phyloP scores from a whole-genome alignment of 345 rosid genomes.

The Syzygium grande region DNA sequence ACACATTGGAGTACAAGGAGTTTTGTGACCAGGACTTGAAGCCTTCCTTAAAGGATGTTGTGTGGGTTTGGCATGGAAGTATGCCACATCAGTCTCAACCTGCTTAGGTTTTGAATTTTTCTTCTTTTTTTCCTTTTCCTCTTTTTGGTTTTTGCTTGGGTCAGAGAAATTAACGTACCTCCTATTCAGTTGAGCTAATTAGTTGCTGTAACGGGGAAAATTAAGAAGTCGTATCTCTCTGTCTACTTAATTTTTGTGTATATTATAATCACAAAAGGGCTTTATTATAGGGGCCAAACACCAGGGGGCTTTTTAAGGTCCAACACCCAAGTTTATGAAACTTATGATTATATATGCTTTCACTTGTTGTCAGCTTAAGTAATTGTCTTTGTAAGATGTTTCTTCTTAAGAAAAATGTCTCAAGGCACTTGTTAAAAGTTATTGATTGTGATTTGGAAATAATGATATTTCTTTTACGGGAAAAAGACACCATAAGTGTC shows the following conservation, averaged over 20 bases:
- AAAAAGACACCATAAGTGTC: background rate
- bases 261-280: background rate
- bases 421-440: background rate
- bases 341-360: background rate
- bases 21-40: constrained; percentile 59
- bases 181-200: background rate
- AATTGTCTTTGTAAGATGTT: background rate
- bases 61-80: constrained; percentile 74
- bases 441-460: background rate
- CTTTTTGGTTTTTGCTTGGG: background rate
- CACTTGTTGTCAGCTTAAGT: background rate
- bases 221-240: background rate
- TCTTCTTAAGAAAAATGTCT: background rate
- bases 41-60: constrained; percentile 82
- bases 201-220: background rate
- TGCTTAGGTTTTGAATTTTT: background rate
- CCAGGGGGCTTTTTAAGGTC: background rate
- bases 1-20: constrained; percentile 62
- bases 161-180: background rate
- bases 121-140: background rate
- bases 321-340: background rate
- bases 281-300: background rate
- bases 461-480: accelerated
- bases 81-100: constrained; percentile 5
- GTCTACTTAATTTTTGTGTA: background rate